A percentile compares a stretch with the other conserved stretches of the same genome.
phyloP scores from a whole-genome alignment of 2,329 filamentous ascomycete genomes.

The Trichoderma sp. region DNA sequence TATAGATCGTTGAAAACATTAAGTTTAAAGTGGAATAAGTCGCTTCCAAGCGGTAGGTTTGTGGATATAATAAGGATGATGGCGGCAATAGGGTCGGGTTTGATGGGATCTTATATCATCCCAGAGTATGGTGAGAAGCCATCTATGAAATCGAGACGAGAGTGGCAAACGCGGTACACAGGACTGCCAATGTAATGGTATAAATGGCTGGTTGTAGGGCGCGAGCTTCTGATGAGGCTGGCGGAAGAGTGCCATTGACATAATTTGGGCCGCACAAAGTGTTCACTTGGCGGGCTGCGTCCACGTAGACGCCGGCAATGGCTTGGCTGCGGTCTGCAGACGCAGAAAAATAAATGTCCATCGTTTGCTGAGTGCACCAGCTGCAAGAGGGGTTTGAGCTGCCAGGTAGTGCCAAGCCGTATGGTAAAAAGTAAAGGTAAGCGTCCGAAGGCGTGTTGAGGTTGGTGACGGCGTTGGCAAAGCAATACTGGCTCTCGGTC shows the following conservation, averaged over 20 bases:
- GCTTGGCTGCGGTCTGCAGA: constrained; percentile 66
- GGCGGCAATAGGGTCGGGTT: not conserved
- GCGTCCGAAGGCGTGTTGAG: constrained; percentile 66
- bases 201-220: constrained; percentile 25
- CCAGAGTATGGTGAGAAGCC: not conserved
- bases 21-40: not conserved
- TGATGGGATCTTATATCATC: not conserved
- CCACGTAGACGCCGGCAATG: constrained; percentile 67
- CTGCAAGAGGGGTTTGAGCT: constrained; percentile 73
- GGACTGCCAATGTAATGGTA: constrained; percentile 22
- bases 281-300: constrained; percentile 74
- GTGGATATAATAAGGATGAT: not conserved
- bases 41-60: not conserved
- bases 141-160: not conserved
- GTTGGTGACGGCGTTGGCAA: constrained; percentile 82
- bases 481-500: constrained; percentile 70
- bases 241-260: constrained; percentile 57
- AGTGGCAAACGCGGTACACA: constrained; percentile 1
- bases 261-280: constrained; percentile 60
- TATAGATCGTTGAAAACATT: constrained; percentile 6
- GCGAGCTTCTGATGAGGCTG: constrained; percentile 29
- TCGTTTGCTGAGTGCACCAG: constrained; percentile 74
- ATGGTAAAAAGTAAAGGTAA: constrained; percentile 83
- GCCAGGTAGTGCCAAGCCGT: constrained; percentile 70
- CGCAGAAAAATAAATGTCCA: constrained; percentile 75